These are phyloP conservation scores for Trichophyton equinum DNA, from an alignment of 2,329 filamentous ascomycete species.

Conservation along the genomic window DNA sequence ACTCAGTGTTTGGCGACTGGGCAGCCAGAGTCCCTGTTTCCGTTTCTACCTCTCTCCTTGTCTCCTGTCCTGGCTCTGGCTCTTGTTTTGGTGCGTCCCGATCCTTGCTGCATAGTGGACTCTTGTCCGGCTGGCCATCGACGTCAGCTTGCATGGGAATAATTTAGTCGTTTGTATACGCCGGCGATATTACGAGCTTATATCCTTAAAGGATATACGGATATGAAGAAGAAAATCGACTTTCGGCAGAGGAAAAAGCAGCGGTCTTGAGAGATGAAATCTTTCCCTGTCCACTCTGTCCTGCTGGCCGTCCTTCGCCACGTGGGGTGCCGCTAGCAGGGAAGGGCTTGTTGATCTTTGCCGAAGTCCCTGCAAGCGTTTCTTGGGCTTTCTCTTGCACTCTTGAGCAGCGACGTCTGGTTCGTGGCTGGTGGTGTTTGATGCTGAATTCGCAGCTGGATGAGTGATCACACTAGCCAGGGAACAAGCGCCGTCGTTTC, in stretches of 20 bases:
- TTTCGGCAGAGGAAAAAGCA: not conserved
- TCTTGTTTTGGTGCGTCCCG: not conserved
- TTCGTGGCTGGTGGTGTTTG: too few species aligned
- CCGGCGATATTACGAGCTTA: not conserved
- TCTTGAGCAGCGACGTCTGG: not conserved
- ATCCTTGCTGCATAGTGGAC: conserved; percentile 2
- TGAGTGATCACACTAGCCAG: not conserved
- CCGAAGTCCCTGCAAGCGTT: not conserved
- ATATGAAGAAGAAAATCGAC: not conserved
- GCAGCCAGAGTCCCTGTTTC: not conserved
- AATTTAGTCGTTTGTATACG: not conserved
- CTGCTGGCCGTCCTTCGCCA: not conserved
- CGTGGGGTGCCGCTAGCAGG: not conserved
- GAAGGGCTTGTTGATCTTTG: not conserved
- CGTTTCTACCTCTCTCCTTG: not conserved
- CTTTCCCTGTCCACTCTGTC: not conserved
- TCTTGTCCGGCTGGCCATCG: not conserved
- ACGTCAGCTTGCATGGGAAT: conserved; percentile 2
- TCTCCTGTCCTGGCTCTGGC: not conserved
- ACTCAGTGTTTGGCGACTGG: not conserved
- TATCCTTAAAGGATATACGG: not conserved
- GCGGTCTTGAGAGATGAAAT: not conserved
- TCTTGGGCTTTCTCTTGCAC: not conserved
- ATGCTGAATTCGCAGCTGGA: not conserved
- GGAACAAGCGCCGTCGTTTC: not conserved